Base-by-base conservation (phyloP, 2,329 filamentous ascomycete species). In the Penicillium sp. region DNA sequence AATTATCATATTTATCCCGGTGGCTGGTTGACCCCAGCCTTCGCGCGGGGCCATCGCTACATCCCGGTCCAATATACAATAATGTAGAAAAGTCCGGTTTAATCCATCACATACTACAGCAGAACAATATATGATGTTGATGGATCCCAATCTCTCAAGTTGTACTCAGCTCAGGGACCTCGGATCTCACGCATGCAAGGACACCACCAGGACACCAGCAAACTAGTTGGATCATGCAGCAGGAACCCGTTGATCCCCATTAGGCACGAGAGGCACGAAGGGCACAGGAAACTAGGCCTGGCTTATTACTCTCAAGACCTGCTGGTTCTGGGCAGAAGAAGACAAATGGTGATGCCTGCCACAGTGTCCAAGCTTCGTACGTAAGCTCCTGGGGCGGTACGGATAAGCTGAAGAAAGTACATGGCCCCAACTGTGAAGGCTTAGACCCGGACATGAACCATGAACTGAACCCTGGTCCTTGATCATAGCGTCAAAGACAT, bases 11-110 rank as follows among this genome's bases (percentile, higher is more conserved):
- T 38, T 42, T 61, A 66, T 59, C 51, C 56, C 53, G 66, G 65
- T 67, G 65, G 66, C 64, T 65, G 63, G 64, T 59, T 56, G 45
- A 42, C 33, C 64, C 61, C 63, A 66, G 63, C 63, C 64, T 62
- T 65, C 62, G 52, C 53, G 54, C 57, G 57, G 53, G 59, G 56
- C 52, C 42, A 46, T 24, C 23, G 43, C 39, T 42, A 16, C 31
- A 47, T 21, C 29, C 36, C 21, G 41, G 41, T 42, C 9, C 28
- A 28, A n/a, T 7, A 42, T 24, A 42, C 15, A 42, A 28, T 12
- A 2, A n/a, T 15, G 9, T 42, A 12, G 16, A 12, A 39, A 39
- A 6, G 3, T 21, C 18, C 15, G 18, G 10, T 21, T 13, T 13
- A 39, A 21, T 7, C 34, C 21, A 13, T 21, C 10, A 13, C 21